Evolutionary conservation across 78 protist species (phyloP), one percentile per base, ranked within the genome.

Genomic region (Anaeramoeba flamelloides): DNA sequence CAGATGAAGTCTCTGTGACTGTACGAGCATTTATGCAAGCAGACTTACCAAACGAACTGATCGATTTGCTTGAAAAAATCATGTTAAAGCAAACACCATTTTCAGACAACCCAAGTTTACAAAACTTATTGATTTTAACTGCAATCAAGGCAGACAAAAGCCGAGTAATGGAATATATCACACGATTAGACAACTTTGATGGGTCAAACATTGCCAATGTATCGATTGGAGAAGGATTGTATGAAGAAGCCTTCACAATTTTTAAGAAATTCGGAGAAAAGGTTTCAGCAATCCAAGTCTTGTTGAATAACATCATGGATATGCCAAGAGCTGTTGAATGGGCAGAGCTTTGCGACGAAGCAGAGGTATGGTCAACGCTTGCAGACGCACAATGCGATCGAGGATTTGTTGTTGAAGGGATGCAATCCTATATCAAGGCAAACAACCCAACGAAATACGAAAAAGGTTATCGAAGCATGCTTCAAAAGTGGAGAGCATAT

Each of bases 131-230:
- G 38, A 88, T 98, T 79, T 76, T 97, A 39, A 95, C 99, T 4
- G 99, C 99, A 39, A 91, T 97, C 90, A 88, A 93, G 88, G 98
- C 98, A n/a, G n/a, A n/a, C n/a, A n/a, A n/a, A n/a, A n/a, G n/a
- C n/a, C 75, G 94, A 36, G 99, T 97, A 36, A 90, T 88, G 89
- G 96, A 94, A 84, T 98, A 94, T 90, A 86, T 97, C 86, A 83
- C 91, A 77, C 86, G 94, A 65, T 90, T 95, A 34, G 93, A 90
- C 88, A 91, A 93, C 89, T 98, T 87, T 91, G 99, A 97, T 65
- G 97, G 93, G 39, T 84, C 89, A 30, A 94, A 92, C 79, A 89
- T 98, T 34, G 98, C 99, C 41, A 84, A 86, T 80, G 89, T 95
- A 38, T 96, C 98, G 82, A 86, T 93, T 37, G 83, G 81, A 39